Percentiles rank a stretch among this genome's conserved stretches.
Evolutionary conservation across 495 filamentous ascomycete genomes (phyloP).

Genomic region (Xylaria venustula): DNA sequence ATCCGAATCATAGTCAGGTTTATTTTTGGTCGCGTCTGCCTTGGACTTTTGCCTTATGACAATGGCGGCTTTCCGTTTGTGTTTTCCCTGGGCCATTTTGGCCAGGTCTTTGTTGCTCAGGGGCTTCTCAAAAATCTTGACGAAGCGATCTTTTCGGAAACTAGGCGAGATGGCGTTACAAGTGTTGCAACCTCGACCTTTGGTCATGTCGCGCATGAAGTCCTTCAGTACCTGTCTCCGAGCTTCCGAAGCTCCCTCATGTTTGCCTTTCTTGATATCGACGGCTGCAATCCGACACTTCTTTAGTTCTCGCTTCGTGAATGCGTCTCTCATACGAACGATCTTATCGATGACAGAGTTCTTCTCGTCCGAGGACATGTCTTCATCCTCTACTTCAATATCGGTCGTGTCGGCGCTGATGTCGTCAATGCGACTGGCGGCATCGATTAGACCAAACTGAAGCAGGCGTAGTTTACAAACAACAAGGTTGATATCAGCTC

Average conservation of each 20-base stretch:
- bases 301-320: constrained; percentile 65
- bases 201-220: constrained; percentile 68
- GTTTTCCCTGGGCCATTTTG: constrained; percentile 68
- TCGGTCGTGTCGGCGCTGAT: constrained; percentile 32
- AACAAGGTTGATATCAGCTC: constrained; percentile 69
- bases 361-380: constrained; percentile 25
- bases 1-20: constrained; percentile 41
- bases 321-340: constrained; percentile 65
- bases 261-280: constrained; percentile 63
- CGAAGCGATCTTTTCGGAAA: constrained; percentile 81
- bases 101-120: constrained; percentile 67
- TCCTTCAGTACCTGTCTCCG: constrained; percentile 74
- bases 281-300: constrained; percentile 51
- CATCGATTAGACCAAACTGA: constrained; percentile 76
- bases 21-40: constrained; percentile 31
- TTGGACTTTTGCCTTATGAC: constrained; percentile 28
- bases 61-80: constrained; percentile 64
- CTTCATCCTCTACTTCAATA: constrained; percentile 27
- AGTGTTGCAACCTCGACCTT: constrained; percentile 64
- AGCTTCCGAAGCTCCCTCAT: constrained; percentile 74
- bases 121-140: constrained; percentile 89
- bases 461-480: constrained; percentile 84
- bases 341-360: constrained; percentile 36
- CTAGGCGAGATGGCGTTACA: constrained; percentile 72
- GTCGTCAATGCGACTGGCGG: constrained; percentile 66